Percentiles rank a stretch among this genome's conserved stretches.
Evolutionary conservation across 768 basidiomycete species (phyloP).

Genomic region (Lyophyllum shimeji): DNA sequence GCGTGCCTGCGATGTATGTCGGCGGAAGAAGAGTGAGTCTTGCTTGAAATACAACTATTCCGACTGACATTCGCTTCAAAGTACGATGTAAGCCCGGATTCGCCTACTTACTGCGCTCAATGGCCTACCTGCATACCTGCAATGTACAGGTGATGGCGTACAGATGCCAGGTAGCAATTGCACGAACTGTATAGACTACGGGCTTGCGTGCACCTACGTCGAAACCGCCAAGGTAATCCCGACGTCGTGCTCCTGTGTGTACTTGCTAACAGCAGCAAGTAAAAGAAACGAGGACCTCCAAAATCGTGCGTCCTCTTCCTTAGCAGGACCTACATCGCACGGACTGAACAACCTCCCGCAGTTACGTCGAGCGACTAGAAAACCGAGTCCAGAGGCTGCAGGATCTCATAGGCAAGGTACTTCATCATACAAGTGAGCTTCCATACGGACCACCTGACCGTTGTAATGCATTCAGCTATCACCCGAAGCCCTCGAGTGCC

Average conservation of each 20-base stretch:
- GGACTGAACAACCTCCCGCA: slow-evolving; percentile 14
- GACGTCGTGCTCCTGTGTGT: not conserved
- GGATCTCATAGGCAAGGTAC: slow-evolving; percentile 43
- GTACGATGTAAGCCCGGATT: slow-evolving; percentile 56
- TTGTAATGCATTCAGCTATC: slow-evolving; percentile 45
- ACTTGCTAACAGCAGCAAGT: not conserved
- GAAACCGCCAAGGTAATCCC: slow-evolving; percentile 62
- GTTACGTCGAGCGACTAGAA: slow-evolving; percentile 61
- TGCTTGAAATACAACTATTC: not conserved
- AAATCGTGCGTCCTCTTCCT: slow-evolving; percentile 44
- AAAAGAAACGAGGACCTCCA: slow-evolving; percentile 56
- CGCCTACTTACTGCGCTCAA: not conserved
- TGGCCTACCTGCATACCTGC: not conserved
- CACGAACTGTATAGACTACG: slow-evolving; percentile 67
- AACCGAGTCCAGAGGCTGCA: slow-evolving; percentile 60
- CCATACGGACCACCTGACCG: not conserved
- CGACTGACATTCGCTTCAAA: slow-evolving; percentile 19
- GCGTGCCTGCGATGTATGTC: slow-evolving; percentile 80
- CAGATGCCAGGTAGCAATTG: slow-evolving; percentile 64
- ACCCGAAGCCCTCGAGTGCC: slow-evolving; percentile 32
- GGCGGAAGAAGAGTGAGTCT: slow-evolving; percentile 76
- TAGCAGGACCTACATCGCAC: not conserved
- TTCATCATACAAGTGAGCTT: not conserved
- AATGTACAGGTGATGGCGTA: slow-evolving; percentile 59
- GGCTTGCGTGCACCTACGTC: slow-evolving; percentile 65